Percentiles rank a stretch among this genome's conserved stretches.
Conservation (phyloP, 2,329 filamentous ascomycete genomes). For the Colletotrichum spaethianum region DNA sequence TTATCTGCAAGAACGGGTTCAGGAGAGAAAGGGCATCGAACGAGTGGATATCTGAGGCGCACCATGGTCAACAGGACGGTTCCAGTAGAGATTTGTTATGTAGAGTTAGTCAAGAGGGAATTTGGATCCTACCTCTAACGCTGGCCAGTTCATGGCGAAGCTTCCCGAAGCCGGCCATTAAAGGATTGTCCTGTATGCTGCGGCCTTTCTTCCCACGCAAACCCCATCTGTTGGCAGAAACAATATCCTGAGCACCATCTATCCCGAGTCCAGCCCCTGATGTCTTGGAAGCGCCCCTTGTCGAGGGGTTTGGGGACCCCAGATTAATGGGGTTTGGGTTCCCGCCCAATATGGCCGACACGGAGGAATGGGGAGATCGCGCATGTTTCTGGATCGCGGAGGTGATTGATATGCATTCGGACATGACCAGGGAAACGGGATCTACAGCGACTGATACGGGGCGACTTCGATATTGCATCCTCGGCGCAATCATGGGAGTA, state of each 20-base stretch:
- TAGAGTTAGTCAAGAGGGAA: conserved; percentile 14
- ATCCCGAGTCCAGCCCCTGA: conserved; percentile 51
- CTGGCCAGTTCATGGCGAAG: conserved; percentile 89
- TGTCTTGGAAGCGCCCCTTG: conserved; percentile 59
- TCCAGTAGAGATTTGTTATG: neutral
- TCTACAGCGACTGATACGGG: conserved; percentile 87
- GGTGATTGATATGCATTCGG: conserved; percentile 98
- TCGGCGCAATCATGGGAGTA: conserved; percentile 49
- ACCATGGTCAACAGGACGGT: conserved; percentile 45
- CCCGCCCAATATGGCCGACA: conserved; percentile 93
- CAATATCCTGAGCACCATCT: conserved; percentile 67
- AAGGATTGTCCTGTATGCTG: conserved; percentile 96
- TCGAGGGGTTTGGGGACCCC: conserved; percentile 60
- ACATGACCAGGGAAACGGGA: conserved; percentile 92
- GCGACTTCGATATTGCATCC: conserved; percentile 72
- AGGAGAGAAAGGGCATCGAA: conserved; percentile 93
- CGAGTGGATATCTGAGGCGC: conserved; percentile 79
- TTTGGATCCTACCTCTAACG: conserved; percentile 76
- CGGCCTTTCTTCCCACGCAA: conserved; percentile 94
- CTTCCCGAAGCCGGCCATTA: conserved; percentile 95
- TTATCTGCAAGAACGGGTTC: conserved; percentile 95
- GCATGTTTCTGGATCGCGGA: conserved; percentile 98
- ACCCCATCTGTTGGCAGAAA: conserved; percentile 89
- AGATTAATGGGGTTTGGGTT: conserved; percentile 72
- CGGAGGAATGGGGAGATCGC: conserved; percentile 94